Percentiles rank a stretch among this genome's conserved stretches.
These are phyloP conservation scores for Xerocomus nothofagi DNA, from an alignment of 1,284 basidiomycete species.

Conservation along the genomic window DNA sequence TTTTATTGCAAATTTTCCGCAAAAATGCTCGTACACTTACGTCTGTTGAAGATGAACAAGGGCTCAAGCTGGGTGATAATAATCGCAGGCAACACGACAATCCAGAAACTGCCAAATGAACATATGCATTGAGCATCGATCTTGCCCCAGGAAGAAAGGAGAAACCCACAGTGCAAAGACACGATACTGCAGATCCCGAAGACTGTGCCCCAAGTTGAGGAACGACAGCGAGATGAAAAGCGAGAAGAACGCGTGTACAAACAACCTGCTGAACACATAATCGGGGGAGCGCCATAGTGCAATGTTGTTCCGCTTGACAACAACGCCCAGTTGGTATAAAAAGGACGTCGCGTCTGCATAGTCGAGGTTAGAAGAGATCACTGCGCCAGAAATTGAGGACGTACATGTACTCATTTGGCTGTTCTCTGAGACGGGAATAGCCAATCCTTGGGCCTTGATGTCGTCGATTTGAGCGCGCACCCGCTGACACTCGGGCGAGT, in stretches of 20 bases:
- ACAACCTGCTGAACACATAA: conserved; percentile 81
- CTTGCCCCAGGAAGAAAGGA: neutral
- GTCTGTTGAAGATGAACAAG: conserved; percentile 80
- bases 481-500: conserved; percentile 46
- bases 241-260: conserved; percentile 75
- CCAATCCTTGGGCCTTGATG: conserved; percentile 46
- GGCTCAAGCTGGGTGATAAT: conserved; percentile 84
- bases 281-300: conserved; percentile 84
- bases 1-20: neutral
- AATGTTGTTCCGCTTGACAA: conserved; percentile 71
- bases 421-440: conserved; percentile 38
- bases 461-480: conserved; percentile 43
- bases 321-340: conserved; percentile 75
- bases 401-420: conserved; percentile 47
- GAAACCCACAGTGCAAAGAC: conserved; percentile 70
- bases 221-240: conserved; percentile 84
- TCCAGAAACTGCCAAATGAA: conserved; percentile 55
- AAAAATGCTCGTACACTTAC: conserved; percentile 35
- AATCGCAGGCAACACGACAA: conserved; percentile 70
- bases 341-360: conserved; percentile 74
- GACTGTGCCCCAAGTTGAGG: conserved; percentile 68
- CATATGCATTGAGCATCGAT: neutral
- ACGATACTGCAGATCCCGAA: conserved; percentile 80
- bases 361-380: neutral
- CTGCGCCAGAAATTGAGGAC: conserved; percentile 24